Percentiles rank a stretch among this genome's conserved stretches.
Conservation (phyloP, 2,329 filamentous ascomycete genomes). For the Tolypocladium capitatum region DNA sequence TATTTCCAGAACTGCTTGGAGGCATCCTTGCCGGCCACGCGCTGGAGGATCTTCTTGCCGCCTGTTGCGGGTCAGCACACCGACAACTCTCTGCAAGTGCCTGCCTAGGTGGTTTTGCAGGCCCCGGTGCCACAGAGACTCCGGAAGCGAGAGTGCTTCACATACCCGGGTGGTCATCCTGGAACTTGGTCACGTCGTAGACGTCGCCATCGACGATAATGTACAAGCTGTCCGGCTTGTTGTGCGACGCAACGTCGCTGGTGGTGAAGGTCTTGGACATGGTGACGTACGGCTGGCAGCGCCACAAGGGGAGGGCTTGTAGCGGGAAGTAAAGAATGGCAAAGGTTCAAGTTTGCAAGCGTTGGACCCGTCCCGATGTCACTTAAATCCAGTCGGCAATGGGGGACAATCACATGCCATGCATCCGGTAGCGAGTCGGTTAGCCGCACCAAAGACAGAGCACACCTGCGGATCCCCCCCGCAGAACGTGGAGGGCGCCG, state of each 20-base stretch:
- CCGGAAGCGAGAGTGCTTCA: background rate
- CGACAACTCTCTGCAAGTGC: background rate
- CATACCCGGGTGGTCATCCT: conserved; percentile 71
- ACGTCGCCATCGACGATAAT: conserved; percentile 91
- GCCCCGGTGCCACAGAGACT: background rate
- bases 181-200: conserved; percentile 84
- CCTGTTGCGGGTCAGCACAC: conserved; percentile 20
- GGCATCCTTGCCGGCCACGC: conserved; percentile 52
- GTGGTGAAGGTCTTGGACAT: conserved; percentile 86
- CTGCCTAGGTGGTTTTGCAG: background rate
- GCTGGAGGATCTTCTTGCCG: conserved; percentile 51
- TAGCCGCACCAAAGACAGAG: background rate
- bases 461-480: background rate
- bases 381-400: background rate
- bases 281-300: conserved; percentile 10
- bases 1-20: conserved; percentile 60
- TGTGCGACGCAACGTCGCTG: conserved; percentile 81
- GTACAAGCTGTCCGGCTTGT: conserved; percentile 74
- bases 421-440: background rate
- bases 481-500: background rate
- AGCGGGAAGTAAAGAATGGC: background rate
- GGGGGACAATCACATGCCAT: background rate
- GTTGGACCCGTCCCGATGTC: background rate
- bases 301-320: background rate
- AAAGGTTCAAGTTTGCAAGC: background rate